Evolutionary conservation across 768 basidiomycete genomes (phyloP).

Genomic region (Fibroporia radiculosa): DNA sequence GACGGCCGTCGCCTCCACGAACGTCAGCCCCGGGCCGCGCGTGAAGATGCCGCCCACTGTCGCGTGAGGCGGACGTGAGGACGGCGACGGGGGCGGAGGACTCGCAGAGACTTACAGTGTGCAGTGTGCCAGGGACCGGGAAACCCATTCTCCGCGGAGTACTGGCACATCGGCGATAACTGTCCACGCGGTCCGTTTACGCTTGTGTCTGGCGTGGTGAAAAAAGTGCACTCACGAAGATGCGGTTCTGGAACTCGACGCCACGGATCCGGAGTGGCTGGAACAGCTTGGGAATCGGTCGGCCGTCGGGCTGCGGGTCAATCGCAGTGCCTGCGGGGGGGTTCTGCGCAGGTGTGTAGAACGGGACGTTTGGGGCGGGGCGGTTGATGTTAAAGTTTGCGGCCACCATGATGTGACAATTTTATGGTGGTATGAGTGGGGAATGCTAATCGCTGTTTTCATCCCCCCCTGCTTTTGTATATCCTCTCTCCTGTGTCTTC

Average conservation of each 20-base stretch:
- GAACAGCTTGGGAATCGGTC: slow-evolving; percentile 40
- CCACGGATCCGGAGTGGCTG: slow-evolving; percentile 41
- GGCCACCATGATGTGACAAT: too few relatives aligned
- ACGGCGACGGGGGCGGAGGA: not conserved
- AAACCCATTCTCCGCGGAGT: slow-evolving; percentile 47
- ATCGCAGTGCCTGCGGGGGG: slow-evolving; percentile 39
- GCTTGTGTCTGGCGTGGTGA: not conserved
- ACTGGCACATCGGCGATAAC: slow-evolving; percentile 55
- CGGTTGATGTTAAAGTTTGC: slow-evolving; percentile 5
- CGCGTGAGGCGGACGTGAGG: not conserved
- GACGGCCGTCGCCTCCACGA: slow-evolving; percentile 65
- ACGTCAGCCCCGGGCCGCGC: slow-evolving; percentile 47
- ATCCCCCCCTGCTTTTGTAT: too few relatives aligned
- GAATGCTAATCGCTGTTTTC: too few relatives aligned
- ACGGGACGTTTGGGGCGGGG: slow-evolving; percentile 27
- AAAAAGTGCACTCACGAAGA: slow-evolving; percentile 20
- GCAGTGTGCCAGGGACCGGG: slow-evolving; percentile 50
- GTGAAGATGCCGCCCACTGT: slow-evolving; percentile 46
- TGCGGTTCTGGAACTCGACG: slow-evolving; percentile 24
- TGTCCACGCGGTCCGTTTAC: slow-evolving; percentile 10
- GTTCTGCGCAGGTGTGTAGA: slow-evolving; percentile 41
- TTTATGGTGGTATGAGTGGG: too few relatives aligned
- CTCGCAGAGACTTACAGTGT: slow-evolving; percentile 26
- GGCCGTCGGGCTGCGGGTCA: slow-evolving; percentile 26
- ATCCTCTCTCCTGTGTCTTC: too few relatives aligned